Base-by-base conservation (phyloP, 495 filamentous ascomycete genomes). In the Trichoderma asperelloides region DNA sequence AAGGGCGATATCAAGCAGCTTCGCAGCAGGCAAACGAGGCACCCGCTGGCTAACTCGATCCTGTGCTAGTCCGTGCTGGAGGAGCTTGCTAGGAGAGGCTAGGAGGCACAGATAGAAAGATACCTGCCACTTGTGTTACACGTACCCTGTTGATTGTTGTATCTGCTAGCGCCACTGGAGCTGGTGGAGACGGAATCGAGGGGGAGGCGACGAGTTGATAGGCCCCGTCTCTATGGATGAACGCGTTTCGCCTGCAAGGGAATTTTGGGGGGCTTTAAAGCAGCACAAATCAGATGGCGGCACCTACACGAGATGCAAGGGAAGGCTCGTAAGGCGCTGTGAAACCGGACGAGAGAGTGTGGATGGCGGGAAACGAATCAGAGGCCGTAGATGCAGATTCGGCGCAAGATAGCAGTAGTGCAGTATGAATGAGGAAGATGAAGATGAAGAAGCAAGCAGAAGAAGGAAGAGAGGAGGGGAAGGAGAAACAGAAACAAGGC, bases 161-260 rank as follows among this genome's bases (percentile, higher is more conserved):
- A 60, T 60, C 55, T 60, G 8, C 55, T 60, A 60, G 55, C 55
- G 55, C 55, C 55, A 30, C 55, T 60, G 55, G 55, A 60, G 55
- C 55, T 60, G 25, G 55, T 60, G 55, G 55, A 60, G 55, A 60
- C 55, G 15, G 13, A 60, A 60, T 30, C 55, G 55, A 60, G 55
- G 55, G 55, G 55, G 55, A 30, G 27, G 16, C 23, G 16, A 9
- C 55, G 55, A 60, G 9, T 37, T 25, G 55, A 60, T 60, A 60
- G 55, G 55, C 55, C 27, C 55, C 11, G 55, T 23, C 15, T 25
- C 23, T 60, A 30, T 25, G 33, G 33, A 37, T 37, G 55, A 60
- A 60, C 55, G 55, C 55, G 55, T 60, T 60, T 60, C 55, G 55
- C 30, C 55, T 60, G 55, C 55, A 60, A 60, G 55, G 55, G 27